Evolutionary conservation across 305 asterid species (phyloP), one percentile per base, ranked within the genome.

Genomic region (Fraxinus greggii): DNA sequence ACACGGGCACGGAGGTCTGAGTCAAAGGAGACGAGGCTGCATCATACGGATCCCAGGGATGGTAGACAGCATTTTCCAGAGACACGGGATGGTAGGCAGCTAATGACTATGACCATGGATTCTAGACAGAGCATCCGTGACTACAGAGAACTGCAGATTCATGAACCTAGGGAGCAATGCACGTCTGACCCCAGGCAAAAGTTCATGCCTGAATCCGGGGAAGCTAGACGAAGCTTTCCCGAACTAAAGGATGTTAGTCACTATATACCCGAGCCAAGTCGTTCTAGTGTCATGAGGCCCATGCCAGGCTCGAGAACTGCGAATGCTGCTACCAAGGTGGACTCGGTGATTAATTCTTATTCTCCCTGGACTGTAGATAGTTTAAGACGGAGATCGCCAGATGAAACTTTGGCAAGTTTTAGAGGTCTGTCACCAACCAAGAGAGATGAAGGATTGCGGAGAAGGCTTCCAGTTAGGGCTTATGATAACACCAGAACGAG

Each of bases 361-460:
- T 89, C 97, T 85, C 95, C 97, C 0, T 93, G 96, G 99, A 91
- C 95, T 8, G 86, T 91, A 84, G 97, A 93, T 24, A 87, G 88
- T 59, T 88, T 95, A 78, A 88, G 97, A 89, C 90, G 84, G 86
- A 91, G 93, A 89, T 92, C 98, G 15, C 93, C 97, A 3, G 95
- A 88, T 81, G 92, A 89, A 35, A 81, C 85, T 80, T 78, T 84
- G 69, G 79, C 83, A 69, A 45, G 92, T 82, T 87, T 91, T 77
- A 87, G 97, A 84, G 93, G 88, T 82, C 73, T 81, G 72, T 73
- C 90, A 76, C 90, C 93, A 61, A 89, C 91, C 65, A 87, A 88
- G 87, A 89, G 92, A 82, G 93, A 86, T 82, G 99, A 90, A 84
- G 89, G 85, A 24, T 72, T 74, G 26, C 92, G 83, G 81, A 86